Conservation (phyloP, 805 yeast genomes). For the Yarrowia phangngaensis region DNA sequence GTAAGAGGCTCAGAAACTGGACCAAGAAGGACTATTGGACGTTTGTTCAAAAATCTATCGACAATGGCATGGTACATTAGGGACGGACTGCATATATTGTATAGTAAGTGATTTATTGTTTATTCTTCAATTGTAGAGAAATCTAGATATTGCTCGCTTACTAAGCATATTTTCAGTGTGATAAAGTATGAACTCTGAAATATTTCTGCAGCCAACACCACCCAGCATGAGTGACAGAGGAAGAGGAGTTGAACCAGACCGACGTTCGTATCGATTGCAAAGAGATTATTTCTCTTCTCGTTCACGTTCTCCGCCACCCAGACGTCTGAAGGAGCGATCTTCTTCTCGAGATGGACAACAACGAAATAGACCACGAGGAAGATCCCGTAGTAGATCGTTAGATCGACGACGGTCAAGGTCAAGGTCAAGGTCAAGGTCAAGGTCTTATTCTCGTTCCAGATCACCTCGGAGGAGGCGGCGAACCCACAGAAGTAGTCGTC, state of each 20-base stretch:
- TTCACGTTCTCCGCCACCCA: too few species aligned
- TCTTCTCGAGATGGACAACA: too few species aligned
- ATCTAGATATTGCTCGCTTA: background rate
- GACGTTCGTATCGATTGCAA: too few species aligned
- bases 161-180: too few species aligned
- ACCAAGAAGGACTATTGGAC: constrained; percentile 23
- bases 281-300: too few species aligned
- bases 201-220: constrained; percentile 2
- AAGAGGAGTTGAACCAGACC: background rate
- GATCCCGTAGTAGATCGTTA: background rate
- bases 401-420: background rate
- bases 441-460: constrained; percentile 3
- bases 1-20: constrained; percentile 38
- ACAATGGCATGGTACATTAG: constrained; percentile 24
- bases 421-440: background rate
- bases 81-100: background rate
- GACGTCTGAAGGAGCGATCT: too few species aligned
- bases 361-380: too few species aligned
- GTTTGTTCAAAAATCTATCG: constrained; percentile 17
- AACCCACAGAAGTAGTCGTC: constrained; percentile 7
- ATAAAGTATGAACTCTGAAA: too few species aligned
- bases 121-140: too few species aligned
- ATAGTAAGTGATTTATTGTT: background rate
- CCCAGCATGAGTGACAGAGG: constrained; percentile 3
- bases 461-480: constrained; percentile 1